A percentile compares a stretch with the other conserved stretches of the same genome.
Evolutionary conservation across 441 rosid species (phyloP).

Genomic region (Euphorbia celastroides): DNA sequence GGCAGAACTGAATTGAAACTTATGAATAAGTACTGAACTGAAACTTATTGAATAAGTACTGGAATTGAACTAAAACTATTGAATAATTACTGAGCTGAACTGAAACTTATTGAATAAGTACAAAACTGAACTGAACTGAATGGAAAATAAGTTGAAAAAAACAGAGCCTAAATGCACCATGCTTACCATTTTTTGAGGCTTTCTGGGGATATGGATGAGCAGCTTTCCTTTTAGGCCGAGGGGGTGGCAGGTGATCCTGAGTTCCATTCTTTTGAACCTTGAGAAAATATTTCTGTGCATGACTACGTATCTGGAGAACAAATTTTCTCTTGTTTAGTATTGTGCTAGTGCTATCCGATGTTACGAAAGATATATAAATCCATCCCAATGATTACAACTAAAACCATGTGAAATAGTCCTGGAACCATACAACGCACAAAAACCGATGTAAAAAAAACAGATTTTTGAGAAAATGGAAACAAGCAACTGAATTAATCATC

Average conservation of each 20-base stretch:
- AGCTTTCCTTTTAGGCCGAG: conserved; percentile 93
- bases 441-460: no score
- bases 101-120: no score
- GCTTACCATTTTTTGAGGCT: conserved; percentile 62
- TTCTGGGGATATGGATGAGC: conserved; percentile 90
- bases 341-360: neutral
- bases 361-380: neutral
- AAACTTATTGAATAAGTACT: no score
- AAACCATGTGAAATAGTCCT: neutral
- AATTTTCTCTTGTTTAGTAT: neutral
- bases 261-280: conserved; percentile 89
- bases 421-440: neutral
- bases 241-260: conserved; percentile 86
- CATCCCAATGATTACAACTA: neutral
- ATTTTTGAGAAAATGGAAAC: neutral
- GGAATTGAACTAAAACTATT: no score
- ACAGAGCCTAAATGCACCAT: neutral
- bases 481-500: neutral
- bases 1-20: no score
- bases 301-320: conserved; percentile 79
- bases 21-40: no score
- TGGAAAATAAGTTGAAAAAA: no score
- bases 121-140: no score
- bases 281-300: conserved; percentile 89
- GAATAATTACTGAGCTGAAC: no score